A percentile compares a stretch with the other conserved stretches of the same genome.
These are phyloP conservation scores for Plantago elongata DNA, from an alignment of 257 asterid genomes.

Conservation along the genomic window DNA sequence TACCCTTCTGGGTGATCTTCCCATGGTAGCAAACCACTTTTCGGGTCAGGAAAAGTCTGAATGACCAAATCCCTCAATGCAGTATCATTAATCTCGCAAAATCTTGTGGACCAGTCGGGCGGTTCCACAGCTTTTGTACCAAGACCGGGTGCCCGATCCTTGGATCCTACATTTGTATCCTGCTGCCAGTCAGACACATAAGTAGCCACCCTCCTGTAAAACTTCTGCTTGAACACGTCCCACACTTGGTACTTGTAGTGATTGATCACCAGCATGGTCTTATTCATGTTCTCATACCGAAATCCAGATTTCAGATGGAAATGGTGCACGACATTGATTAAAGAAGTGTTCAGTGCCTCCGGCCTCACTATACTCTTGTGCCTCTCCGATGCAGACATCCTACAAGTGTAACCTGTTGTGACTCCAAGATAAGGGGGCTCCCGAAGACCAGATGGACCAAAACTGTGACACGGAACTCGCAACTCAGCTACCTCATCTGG, in stretches of 20 bases:
- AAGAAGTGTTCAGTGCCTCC: constrained; percentile 40
- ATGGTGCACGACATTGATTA: constrained; percentile 73
- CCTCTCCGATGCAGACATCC: constrained; percentile 54
- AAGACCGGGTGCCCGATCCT: constrained; percentile 69
- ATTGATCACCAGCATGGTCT: constrained; percentile 45
- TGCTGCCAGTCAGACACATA: constrained; percentile 83
- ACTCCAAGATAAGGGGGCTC: constrained; percentile 47
- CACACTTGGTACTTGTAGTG: constrained; percentile 87
- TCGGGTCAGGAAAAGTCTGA: constrained; percentile 29
- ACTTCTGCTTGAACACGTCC: constrained; percentile 80
- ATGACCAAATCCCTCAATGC: constrained; percentile 41
- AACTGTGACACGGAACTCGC: constrained; percentile 46
- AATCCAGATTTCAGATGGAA: constrained; percentile 47
- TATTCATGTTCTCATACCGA: constrained; percentile 27
- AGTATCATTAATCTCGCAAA: constrained; percentile 63
- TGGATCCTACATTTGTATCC: constrained; percentile 52
- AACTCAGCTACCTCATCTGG: constrained; percentile 38
- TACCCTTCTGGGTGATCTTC: constrained; percentile 24
- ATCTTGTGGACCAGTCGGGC: constrained; percentile 50
- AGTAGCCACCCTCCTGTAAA: constrained; percentile 63
- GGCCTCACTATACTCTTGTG: constrained; percentile 79
- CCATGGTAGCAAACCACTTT: constrained; percentile 61
- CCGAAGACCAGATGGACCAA: constrained; percentile 67
- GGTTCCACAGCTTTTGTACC: constrained; percentile 77
- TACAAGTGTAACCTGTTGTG: constrained; percentile 64